A percentile compares a stretch with the other conserved stretches of the same genome.
Conservation (phyloP, 176 grass and related monocot species). For the Ananas comosus region DNA sequence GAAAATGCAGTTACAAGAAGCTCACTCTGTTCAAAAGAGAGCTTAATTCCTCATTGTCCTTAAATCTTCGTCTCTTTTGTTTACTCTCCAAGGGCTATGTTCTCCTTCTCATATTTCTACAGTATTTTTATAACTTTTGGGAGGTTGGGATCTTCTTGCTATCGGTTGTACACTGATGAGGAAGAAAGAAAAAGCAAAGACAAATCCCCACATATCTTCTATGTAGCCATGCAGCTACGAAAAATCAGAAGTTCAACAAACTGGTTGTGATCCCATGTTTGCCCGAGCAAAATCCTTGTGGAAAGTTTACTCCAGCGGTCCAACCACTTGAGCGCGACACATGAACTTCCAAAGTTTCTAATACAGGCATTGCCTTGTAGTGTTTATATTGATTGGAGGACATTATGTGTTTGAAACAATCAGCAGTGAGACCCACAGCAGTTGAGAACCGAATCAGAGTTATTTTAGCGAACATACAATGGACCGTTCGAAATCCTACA, state of each 20-base stretch:
- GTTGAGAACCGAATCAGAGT: not conserved
- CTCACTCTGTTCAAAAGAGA: not conserved
- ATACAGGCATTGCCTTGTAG: slow-evolving; percentile 16
- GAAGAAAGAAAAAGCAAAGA: slow-evolving; percentile 29
- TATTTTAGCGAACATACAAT: not conserved
- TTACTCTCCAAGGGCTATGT: not conserved
- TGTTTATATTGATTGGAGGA: not conserved
- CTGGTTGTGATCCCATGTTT: slow-evolving; percentile 6
- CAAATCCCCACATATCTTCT: slow-evolving; percentile 22
- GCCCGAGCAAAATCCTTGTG: slow-evolving; percentile 11
- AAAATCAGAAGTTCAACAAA: slow-evolving; percentile 3
- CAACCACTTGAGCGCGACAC: slow-evolving; percentile 16
- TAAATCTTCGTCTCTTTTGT: not conserved
- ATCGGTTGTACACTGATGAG: slow-evolving; percentile 14
- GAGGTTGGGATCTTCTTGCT: slow-evolving; percentile 11
- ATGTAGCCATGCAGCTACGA: slow-evolving; percentile 19
- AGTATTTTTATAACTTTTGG: slow-evolving; percentile 10
- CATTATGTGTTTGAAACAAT: not conserved
- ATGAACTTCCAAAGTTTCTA: slow-evolving; percentile 19
- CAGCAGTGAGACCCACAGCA: not conserved
- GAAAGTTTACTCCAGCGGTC: not conserved
- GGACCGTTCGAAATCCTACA: too few species aligned
- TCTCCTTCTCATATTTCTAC: slow-evolving; percentile 2
- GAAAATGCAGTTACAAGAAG: too few species aligned
- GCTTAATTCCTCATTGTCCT: not conserved